Percentiles rank a stretch among this genome's conserved stretches.
These are phyloP conservation scores for Cryptococcus sp. DNA, from an alignment of 1,284 basidiomycete genomes.

Conservation along the genomic window DNA sequence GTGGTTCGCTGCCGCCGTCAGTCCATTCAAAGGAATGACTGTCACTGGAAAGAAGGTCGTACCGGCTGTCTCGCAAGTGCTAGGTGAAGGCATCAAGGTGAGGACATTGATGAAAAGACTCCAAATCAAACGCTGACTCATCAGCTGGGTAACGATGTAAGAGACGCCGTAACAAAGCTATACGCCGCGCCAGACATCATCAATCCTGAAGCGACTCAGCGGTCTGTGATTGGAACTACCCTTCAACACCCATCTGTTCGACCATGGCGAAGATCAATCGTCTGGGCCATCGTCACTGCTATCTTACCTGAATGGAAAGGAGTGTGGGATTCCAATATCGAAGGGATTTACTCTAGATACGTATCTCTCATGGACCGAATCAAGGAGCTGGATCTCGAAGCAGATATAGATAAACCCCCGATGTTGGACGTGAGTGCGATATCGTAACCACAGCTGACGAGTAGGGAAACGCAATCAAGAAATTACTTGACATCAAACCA, in stretches of 20 bases:
- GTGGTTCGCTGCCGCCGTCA: slow-evolving; percentile 66
- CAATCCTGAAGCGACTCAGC: slow-evolving; percentile 50
- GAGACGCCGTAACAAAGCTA: slow-evolving; percentile 67
- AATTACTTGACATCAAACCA: slow-evolving; percentile 56
- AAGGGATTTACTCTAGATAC: slow-evolving; percentile 58
- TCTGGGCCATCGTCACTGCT: slow-evolving; percentile 71
- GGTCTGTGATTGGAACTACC: slow-evolving; percentile 29
- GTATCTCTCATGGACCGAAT: slow-evolving; percentile 61
- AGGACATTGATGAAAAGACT: slow-evolving; percentile 1
- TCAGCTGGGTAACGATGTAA: slow-evolving; percentile 67
- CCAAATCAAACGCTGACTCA: slow-evolving; percentile 1
- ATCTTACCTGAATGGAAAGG: slow-evolving; percentile 58
- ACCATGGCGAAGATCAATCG: slow-evolving; percentile 62
- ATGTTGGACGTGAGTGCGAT: slow-evolving; percentile 64
- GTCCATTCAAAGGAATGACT: slow-evolving; percentile 59
- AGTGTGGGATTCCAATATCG: slow-evolving; percentile 51
- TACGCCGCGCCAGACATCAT: slow-evolving; percentile 59
- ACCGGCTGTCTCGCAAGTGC: slow-evolving; percentile 62
- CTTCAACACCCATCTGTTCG: slow-evolving; percentile 25
- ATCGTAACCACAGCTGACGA: not conserved
- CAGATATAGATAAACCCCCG: slow-evolving; percentile 62
- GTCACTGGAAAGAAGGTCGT: slow-evolving; percentile 60
- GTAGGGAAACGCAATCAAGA: slow-evolving; percentile 67
- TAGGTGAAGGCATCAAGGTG: slow-evolving; percentile 73
- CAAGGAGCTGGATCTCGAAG: slow-evolving; percentile 59